Evolutionary conservation across 208 protist genomes (phyloP), one percentile per base, ranked within the genome.

Genomic region (Jaenimonas drosophilae): DNA sequence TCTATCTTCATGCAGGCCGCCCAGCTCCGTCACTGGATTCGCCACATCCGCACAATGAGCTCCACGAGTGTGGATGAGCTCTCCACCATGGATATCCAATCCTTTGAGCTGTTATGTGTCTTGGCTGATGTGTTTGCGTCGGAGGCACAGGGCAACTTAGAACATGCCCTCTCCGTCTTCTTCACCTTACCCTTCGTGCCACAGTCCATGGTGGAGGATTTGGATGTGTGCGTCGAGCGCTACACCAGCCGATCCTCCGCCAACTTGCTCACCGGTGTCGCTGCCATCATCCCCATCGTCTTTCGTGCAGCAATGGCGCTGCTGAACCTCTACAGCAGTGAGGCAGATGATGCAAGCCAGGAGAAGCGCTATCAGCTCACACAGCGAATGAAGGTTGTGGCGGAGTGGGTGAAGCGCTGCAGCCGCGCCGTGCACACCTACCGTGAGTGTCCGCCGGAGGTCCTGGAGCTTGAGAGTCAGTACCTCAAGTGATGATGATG

Each of bases 181-280:
- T 47, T 70, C 28, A 53, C 47, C 34, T 62, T 91, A 14, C 64
- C 81, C 0, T 84, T 91, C 39, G 65, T 82, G 14, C 81, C 81
- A 9, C 14, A 6, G 5, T 30, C 38, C 33, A 38, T 32, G 17
- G 30, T 46, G 9, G 60, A 37, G 1, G 48, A 61, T 25, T 45
- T 52, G 20, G 43, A 21, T 26, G 64, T 46, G 14, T 63, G 53
- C 11, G 67, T 53, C 20, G 49, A 56, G 14, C 4, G 38, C 0
- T 72, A 76, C 49, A 62, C 50, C 45, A 59, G 41, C 24, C 33
- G 12, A 11, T 23, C 58, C 7, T 27, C 63, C 1, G 49, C 38
- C 31, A 47, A 46, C 25, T 31, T 71, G 30, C 21, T 70, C 17
- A 32, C 62, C 3, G 74, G 59, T 3, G 54, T 38, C 3, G 54